Percentiles rank a stretch among this genome's conserved stretches.
These are phyloP conservation scores for Ustilago sp. DNA, from an alignment of 1,284 basidiomycete genomes.

Conservation along the genomic window DNA sequence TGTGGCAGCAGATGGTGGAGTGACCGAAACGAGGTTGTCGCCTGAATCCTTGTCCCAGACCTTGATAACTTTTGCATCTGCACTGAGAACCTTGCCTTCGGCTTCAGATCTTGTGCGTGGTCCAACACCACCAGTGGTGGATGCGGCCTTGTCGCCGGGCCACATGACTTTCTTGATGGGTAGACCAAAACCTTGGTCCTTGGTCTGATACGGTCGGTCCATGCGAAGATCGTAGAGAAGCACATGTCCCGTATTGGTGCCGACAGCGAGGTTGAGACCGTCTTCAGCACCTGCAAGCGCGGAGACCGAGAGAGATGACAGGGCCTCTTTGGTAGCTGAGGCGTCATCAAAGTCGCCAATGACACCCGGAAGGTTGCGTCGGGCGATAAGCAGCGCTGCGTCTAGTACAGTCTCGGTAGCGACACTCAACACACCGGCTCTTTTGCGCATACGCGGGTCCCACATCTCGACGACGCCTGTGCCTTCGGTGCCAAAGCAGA, in stretches of 20 bases:
- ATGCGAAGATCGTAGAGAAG: conserved; percentile 94
- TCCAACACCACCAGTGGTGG: conserved; percentile 73
- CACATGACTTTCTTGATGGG: conserved; percentile 87
- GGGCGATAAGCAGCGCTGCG: conserved; percentile 68
- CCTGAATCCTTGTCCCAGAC: conserved; percentile 77
- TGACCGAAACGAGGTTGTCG: conserved; percentile 90
- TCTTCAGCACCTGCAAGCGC: conserved; percentile 80
- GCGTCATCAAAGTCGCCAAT: conserved; percentile 46
- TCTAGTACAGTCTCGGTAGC: conserved; percentile 73
- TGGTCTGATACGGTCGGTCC: conserved; percentile 82
- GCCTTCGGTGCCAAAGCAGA: conserved; percentile 85
- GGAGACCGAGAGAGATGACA: conserved; percentile 77
- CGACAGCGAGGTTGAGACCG: conserved; percentile 91
- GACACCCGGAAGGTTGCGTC: conserved; percentile 67
- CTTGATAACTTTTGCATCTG: conserved; percentile 69
- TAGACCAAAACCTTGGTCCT: conserved; percentile 97
- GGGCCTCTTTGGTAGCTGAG: conserved; percentile 65
- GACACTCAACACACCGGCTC: conserved; percentile 82
- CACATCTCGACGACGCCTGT: conserved; percentile 91
- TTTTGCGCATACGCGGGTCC: conserved; percentile 86
- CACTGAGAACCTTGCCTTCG: conserved; percentile 61
- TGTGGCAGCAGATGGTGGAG: conserved; percentile 87
- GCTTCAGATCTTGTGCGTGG: conserved; percentile 76
- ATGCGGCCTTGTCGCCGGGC: conserved; percentile 79
- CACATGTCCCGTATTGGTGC: conserved; percentile 93